These are phyloP conservation scores for Malassezia nana DNA, from an alignment of 1,284 basidiomycete genomes.

Conservation along the genomic window DNA sequence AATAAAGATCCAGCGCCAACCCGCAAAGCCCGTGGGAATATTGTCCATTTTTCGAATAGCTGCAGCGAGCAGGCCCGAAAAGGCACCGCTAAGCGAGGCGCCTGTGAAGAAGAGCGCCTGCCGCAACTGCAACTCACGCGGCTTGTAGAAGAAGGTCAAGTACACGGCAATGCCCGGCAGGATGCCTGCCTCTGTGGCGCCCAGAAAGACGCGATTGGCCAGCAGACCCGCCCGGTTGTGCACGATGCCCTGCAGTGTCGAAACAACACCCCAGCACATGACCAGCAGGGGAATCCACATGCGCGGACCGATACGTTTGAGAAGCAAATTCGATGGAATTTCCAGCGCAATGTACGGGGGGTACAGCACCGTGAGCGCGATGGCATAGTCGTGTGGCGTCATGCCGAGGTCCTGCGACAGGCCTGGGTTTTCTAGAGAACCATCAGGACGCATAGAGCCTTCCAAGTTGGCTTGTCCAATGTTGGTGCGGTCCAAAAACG, in stretches of 20 bases:
- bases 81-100: conserved; percentile 32
- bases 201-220: conserved; percentile 37
- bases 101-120: conserved; percentile 42
- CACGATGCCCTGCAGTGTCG: conserved; percentile 35
- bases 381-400: conserved; percentile 2
- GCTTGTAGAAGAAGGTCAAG: conserved; percentile 40
- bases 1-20: conserved; percentile 40
- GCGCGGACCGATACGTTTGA: conserved; percentile 31
- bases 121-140: conserved; percentile 32
- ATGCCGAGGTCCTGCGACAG: neutral
- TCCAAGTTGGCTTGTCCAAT: conserved; percentile 33
- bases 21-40: conserved; percentile 14
- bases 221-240: conserved; percentile 28
- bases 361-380: conserved; percentile 33
- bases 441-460: conserved; percentile 18
- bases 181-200: conserved; percentile 30
- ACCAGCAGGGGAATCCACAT: conserved; percentile 36
- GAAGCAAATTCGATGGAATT: conserved; percentile 33
- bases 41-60: conserved; percentile 32
- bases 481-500: conserved; percentile 32
- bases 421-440: conserved; percentile 20
- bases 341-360: conserved; percentile 44
- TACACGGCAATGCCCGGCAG: conserved; percentile 33
- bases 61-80: conserved; percentile 37
- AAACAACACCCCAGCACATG: conserved; percentile 24